These are phyloP conservation scores for Pseudogymnoascus sp. DNA, from an alignment of 2,329 filamentous ascomycete species.

Conservation along the genomic window DNA sequence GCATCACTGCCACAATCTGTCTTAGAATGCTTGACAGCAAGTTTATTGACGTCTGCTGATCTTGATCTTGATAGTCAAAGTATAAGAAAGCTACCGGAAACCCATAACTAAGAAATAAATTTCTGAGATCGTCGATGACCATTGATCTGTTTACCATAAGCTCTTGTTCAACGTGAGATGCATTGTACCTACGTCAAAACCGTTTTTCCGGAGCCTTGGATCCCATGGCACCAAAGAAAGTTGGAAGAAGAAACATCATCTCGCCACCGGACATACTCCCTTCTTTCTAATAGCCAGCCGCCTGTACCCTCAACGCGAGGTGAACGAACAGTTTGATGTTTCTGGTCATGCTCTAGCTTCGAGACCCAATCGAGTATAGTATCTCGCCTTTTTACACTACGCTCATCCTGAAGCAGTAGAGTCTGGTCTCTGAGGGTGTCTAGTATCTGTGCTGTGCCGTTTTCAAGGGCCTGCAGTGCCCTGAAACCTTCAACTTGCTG, in stretches of 20 bases:
- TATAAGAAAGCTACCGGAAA: slow-evolving; percentile 25
- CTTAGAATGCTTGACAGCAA: slow-evolving; percentile 23
- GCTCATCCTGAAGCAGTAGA: background rate
- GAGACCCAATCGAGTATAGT: background rate
- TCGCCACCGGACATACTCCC: background rate
- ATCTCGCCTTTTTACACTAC: background rate
- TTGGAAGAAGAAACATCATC: background rate
- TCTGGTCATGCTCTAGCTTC: background rate
- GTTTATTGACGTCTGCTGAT: slow-evolving; percentile 19
- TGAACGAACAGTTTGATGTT: slow-evolving; percentile 10
- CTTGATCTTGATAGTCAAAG: slow-evolving; percentile 27
- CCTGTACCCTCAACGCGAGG: slow-evolving; percentile 18
- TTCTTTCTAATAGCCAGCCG: slow-evolving; percentile 17
- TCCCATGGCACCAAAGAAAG: slow-evolving; percentile 21
- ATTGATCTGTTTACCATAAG: background rate
- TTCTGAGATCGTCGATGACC: background rate
- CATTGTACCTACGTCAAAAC: slow-evolving; percentile 18
- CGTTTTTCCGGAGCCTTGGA: slow-evolving; percentile 23
- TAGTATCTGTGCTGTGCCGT: background rate
- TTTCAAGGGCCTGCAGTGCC: background rate
- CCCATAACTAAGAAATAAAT: background rate
- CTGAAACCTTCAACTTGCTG: slow-evolving; percentile 20
- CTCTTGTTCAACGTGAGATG: background rate
- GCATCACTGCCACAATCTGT: slow-evolving; percentile 20
- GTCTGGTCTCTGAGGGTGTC: background rate